Base-by-base conservation (phyloP, 768 basidiomycete genomes). In the Tylopilus felleus region DNA sequence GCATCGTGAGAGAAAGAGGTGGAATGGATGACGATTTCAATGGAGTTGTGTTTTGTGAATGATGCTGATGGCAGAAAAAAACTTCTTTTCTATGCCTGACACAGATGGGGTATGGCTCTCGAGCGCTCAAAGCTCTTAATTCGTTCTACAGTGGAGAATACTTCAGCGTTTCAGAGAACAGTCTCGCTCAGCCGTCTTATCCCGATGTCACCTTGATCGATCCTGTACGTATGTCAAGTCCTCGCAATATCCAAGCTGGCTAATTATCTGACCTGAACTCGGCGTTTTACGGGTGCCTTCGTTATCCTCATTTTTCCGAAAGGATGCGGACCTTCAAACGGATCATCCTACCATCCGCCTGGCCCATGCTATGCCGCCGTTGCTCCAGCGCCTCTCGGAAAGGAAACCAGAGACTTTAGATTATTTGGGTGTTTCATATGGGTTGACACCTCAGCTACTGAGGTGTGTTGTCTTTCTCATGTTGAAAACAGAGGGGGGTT, bases 41-140 rank as follows among this genome's bases (percentile, higher is more conserved):
- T n/a, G n/a, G n/a, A n/a, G n/a, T n/a, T n/a, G 22, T 39, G 13
- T 28, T 6, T 39, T 21, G 27, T 44, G 27, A 53, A 33, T 2
- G 10, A 8, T 5, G 9, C 51, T 65, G 27, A 65, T n/a, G 13
- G 5, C 22, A 14, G 7, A 27, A 7, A 5, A 8, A 10, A 5
- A 16, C 17, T 44, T 49, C 1, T 49, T 14, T 39, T 38, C 8
- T 28, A 16, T 25, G 17, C 23, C 19, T 19, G 16, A 8, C 16
- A 16, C 62, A 96, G 92, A 98, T 98, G 95, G 96, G 97, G 12
- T 98, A 98, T 65, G 97, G 97, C 6, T 84, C 89, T 19, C 81
- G 93, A 38, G 92, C 97, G 2, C 72, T 99, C 47, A 80, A 95
- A 58, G 84, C 86, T 0, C 77, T 99, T 47, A 92, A 93, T 64